These are phyloP conservation scores for Lachnellula cervina DNA, from an alignment of 2,329 filamentous ascomycete species.

Conservation along the genomic window DNA sequence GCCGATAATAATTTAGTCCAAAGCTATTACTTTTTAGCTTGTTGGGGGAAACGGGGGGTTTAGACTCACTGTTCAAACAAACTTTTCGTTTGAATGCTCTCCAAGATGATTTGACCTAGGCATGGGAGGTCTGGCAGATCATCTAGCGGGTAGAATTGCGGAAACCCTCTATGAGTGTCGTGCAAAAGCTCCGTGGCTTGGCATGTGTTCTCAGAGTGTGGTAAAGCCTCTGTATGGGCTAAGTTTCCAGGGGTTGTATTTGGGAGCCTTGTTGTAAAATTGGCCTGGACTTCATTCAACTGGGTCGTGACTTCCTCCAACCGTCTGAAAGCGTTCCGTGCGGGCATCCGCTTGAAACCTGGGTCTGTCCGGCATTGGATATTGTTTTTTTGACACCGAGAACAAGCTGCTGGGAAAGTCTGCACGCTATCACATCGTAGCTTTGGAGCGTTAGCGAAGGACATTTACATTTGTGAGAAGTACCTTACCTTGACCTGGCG, in stretches of 20 bases:
- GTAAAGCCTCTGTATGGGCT: background rate
- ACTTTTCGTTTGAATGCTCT: background rate
- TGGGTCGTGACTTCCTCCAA: slow-evolving; percentile 12
- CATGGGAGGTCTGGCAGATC: background rate
- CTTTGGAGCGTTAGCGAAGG: background rate
- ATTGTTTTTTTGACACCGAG: slow-evolving; percentile 8
- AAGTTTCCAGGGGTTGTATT: background rate
- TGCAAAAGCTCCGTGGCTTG: background rate
- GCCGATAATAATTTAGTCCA: slow-evolving; percentile 8
- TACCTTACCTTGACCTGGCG: slow-evolving; percentile 13
- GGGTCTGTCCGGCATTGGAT: slow-evolving; percentile 9
- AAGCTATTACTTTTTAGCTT: slow-evolving; percentile 1
- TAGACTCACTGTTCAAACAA: background rate
- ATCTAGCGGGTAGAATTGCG: background rate
- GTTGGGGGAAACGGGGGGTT: background rate
- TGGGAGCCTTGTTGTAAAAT: background rate
- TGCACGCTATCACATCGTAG: slow-evolving; percentile 9
- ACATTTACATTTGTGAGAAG: background rate
- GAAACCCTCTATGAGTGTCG: background rate
- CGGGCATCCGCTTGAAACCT: slow-evolving; percentile 8
- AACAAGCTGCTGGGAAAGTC: slow-evolving; percentile 10
- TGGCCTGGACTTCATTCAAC: slow-evolving; percentile 7
- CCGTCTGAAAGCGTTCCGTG: slow-evolving; percentile 9
- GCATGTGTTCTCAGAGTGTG: background rate
- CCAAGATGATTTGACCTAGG: background rate